Percentiles rank a stretch among this genome's conserved stretches.
phyloP scores from a whole-genome alignment of 352 stramenopile genomes.

The Aphanomyces stellatus region DNA sequence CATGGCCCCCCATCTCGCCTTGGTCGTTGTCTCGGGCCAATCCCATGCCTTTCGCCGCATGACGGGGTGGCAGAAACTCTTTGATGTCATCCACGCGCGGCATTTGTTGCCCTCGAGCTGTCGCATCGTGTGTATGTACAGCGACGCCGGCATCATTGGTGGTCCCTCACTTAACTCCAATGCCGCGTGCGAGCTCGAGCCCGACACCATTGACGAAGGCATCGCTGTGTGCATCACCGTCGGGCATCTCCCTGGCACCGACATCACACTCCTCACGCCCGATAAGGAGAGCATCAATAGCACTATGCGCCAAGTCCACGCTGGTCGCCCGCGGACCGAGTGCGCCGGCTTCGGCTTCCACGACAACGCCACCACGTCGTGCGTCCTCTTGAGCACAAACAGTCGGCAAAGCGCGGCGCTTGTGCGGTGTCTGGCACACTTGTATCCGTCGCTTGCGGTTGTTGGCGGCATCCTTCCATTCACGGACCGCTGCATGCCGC shows the following conservation, averaged over 20 bases:
- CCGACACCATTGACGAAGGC: conserved; percentile 8
- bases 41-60: conserved; percentile 2
- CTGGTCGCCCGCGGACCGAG: background rate
- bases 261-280: conserved; percentile 34
- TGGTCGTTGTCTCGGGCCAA: background rate
- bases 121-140: conserved; percentile 14
- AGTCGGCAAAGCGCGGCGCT: conserved; percentile 37
- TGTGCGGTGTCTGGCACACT: conserved; percentile 26
- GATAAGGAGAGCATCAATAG: conserved; percentile 46
- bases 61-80: conserved; percentile 13
- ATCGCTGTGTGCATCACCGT: conserved; percentile 31
- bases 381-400: conserved; percentile 53
- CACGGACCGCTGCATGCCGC: conserved; percentile 30
- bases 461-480: conserved; percentile 37
- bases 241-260: conserved; percentile 37
- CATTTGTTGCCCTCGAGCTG: background rate
- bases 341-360: conserved; percentile 20
- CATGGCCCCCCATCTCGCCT: background rate
- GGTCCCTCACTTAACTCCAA: background rate
- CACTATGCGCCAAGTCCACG: background rate
- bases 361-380: conserved; percentile 24
- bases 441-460: conserved; percentile 32
- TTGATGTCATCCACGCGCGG: background rate
- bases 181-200: background rate
- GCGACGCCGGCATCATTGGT: conserved; percentile 9